phyloP scores from a whole-genome alignment of 306 rosid genomes.

The Cotoneaster glaucophyllus region DNA sequence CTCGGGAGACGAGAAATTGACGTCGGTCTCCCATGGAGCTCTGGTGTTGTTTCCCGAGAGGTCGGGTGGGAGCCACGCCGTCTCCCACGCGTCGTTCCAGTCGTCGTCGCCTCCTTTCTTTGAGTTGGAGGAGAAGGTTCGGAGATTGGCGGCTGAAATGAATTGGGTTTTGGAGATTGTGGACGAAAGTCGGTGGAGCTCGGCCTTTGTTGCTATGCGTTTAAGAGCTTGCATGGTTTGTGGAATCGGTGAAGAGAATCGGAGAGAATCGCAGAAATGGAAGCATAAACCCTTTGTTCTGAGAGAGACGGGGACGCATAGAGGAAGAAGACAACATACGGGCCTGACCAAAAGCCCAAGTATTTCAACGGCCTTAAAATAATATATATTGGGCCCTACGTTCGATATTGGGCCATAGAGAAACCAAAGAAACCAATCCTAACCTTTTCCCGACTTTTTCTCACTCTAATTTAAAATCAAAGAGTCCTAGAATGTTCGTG shows the following conservation, averaged over 20 bases:
- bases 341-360: not conserved
- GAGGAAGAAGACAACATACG: not conserved
- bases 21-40: slow-evolving; percentile 82
- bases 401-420: not conserved
- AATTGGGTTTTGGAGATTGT: slow-evolving; percentile 1
- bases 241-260: not conserved
- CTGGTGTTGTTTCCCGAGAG: slow-evolving; percentile 36
- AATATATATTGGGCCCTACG: not conserved
- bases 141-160: slow-evolving; percentile 1
- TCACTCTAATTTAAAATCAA: not conserved
- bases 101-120: slow-evolving; percentile 51
- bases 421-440: not conserved
- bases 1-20: slow-evolving; percentile 42
- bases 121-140: slow-evolving; percentile 17
- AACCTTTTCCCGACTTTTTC: too few relatives aligned
- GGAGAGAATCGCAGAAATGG: not conserved
- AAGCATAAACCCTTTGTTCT: not conserved
- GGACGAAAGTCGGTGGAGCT: slow-evolving; percentile 8
- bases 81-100: slow-evolving; percentile 94
- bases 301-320: not conserved
- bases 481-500: not conserved
- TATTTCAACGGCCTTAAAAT: not conserved
- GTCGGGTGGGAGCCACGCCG: slow-evolving; percentile 92
- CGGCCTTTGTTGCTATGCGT: slow-evolving; percentile 21
- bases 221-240: slow-evolving; percentile 42